Percentiles rank a stretch among this genome's conserved stretches.
phyloP scores from a whole-genome alignment of 2,329 filamentous ascomycete genomes.

The Stagonosporopsis chrysanthemi region DNA sequence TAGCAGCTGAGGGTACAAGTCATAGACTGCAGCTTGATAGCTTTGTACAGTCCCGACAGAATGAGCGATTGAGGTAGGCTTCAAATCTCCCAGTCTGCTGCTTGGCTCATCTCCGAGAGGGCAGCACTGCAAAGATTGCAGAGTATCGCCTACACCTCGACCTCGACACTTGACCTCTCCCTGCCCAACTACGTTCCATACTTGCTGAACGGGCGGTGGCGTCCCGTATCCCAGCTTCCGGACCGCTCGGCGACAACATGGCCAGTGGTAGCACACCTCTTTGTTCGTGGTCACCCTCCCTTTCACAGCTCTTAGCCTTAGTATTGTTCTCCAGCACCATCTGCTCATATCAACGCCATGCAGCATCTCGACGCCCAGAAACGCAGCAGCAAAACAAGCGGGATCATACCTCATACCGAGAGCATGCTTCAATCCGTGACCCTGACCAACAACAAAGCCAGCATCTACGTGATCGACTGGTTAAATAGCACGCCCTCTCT shows the following conservation, averaged over 20 bases:
- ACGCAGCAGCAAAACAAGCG: background rate
- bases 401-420: background rate
- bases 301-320: background rate
- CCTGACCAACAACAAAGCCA: background rate
- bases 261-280: background rate
- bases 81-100: too few relatives aligned
- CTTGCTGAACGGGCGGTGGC: background rate
- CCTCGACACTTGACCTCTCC: background rate
- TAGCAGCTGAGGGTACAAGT: background rate
- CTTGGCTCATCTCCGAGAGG: too few relatives aligned
- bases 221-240: background rate
- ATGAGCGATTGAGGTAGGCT: too few relatives aligned
- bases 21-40: background rate
- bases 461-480: background rate
- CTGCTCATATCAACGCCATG: background rate
- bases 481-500: background rate
- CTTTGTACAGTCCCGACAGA: background rate
- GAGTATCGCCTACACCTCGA: background rate
- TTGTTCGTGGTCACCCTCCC: background rate
- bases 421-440: background rate
- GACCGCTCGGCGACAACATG: background rate
- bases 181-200: background rate
- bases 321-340: constrained; percentile 9
- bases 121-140: too few relatives aligned
- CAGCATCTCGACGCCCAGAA: background rate